Percentiles rank a stretch among this genome's conserved stretches.
Conservation (phyloP, 2,329 filamentous ascomycete species). For the Penicillium hesseltinei region DNA sequence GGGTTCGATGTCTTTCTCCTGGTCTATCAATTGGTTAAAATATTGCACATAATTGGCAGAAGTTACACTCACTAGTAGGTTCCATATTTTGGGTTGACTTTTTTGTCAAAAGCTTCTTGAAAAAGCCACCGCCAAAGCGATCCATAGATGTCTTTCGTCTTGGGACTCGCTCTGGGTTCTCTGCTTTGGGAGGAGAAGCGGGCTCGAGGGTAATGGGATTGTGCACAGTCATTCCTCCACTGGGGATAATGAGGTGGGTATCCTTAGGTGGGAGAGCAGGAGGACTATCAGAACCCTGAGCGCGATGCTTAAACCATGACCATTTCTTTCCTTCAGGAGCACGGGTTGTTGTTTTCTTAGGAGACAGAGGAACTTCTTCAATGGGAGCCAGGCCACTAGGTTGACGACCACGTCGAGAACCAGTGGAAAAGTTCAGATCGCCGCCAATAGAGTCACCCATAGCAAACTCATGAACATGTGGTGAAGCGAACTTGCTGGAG, state of each 20-base stretch:
- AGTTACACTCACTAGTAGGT: conserved; percentile 39
- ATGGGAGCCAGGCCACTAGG: conserved; percentile 43
- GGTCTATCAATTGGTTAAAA: conserved; percentile 1
- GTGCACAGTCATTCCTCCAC: conserved; percentile 28
- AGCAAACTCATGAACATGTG: conserved; percentile 1
- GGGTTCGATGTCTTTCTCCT: conserved; percentile 3
- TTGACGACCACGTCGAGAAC: conserved; percentile 25
- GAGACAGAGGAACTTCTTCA: conserved; percentile 40
- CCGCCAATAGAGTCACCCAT: neutral
- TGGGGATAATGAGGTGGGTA: conserved; percentile 24
- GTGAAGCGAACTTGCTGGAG: neutral
- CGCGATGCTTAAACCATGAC: conserved; percentile 46
- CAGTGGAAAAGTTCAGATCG: conserved; percentile 15
- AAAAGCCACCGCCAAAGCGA: conserved; percentile 45
- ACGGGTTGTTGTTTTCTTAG: conserved; percentile 27
- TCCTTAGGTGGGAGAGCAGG: conserved; percentile 24
- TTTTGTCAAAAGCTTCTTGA: conserved; percentile 55
- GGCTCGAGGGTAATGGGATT: conserved; percentile 17
- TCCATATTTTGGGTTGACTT: conserved; percentile 37
- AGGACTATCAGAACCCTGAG: conserved; percentile 27
- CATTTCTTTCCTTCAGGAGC: conserved; percentile 42
- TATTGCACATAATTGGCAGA: neutral
- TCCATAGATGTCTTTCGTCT: conserved; percentile 25
- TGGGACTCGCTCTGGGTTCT: conserved; percentile 8
- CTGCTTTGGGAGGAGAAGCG: neutral